A percentile compares a stretch with the other conserved stretches of the same genome.
phyloP scores from a whole-genome alignment of 1,139 yeast genomes.

The Candida sp. region DNA sequence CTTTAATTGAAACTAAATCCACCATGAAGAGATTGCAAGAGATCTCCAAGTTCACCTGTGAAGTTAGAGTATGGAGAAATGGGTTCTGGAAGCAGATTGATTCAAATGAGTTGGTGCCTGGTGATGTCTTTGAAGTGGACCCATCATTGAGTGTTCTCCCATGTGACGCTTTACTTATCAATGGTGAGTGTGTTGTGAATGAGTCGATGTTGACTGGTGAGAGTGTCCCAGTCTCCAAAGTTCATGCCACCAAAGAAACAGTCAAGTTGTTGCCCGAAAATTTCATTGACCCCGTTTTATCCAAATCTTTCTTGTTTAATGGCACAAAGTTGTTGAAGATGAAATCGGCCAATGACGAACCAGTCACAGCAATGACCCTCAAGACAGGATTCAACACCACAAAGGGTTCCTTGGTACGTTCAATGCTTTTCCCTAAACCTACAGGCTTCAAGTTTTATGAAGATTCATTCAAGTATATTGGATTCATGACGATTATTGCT shows the following conservation, averaged over 20 bases:
- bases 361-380: conserved; percentile 86
- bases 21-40: conserved; percentile 76
- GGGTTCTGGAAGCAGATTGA: conserved; percentile 90
- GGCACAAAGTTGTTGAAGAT: conserved; percentile 92
- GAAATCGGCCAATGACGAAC: conserved; percentile 65
- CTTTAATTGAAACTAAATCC: conserved; percentile 81
- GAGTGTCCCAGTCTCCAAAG: conserved; percentile 93
- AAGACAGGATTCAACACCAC: conserved; percentile 96
- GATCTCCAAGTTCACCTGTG: conserved; percentile 75
- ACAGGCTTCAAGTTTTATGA: conserved; percentile 91
- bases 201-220: conserved; percentile 98
- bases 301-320: conserved; percentile 78
- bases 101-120: conserved; percentile 91
- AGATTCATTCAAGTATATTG: conserved; percentile 95
- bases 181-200: conserved; percentile 94
- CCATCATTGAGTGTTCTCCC: conserved; percentile 79
- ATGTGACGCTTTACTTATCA: conserved; percentile 83
- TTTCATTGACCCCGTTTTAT: conserved; percentile 66
- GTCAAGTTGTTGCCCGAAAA: conserved; percentile 58
- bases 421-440: conserved; percentile 97
- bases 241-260: conserved; percentile 66
- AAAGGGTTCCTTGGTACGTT: conserved; percentile 92
- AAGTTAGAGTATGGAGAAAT: conserved; percentile 89
- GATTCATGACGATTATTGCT: conserved; percentile 91
- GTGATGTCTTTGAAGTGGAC: conserved; percentile 93